These are phyloP conservation scores for Euclidium syriacum DNA, from an alignment of 345 rosid genomes.

Conservation along the genomic window DNA sequence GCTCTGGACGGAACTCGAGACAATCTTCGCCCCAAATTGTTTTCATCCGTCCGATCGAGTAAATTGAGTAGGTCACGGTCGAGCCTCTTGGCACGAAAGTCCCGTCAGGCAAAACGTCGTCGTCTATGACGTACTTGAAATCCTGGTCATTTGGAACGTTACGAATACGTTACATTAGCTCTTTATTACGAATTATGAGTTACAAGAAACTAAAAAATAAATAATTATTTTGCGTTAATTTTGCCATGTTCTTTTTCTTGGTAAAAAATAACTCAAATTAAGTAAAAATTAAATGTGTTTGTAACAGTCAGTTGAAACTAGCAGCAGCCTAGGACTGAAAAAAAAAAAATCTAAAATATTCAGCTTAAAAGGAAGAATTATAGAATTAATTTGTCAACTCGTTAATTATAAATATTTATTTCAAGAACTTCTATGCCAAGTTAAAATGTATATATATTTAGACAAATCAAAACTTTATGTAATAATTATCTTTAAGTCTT, in stretches of 20 bases:
- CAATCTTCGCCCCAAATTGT: conserved; percentile 91
- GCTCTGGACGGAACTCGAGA: conserved; percentile 67
- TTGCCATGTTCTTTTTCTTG: neutral
- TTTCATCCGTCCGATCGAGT: conserved; percentile 86
- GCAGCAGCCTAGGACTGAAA: neutral
- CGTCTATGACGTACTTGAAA: conserved; percentile 65
- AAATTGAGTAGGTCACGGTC: conserved; percentile 80
- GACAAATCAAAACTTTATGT: neutral
- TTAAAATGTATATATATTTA: neutral
- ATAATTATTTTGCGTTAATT: neutral
- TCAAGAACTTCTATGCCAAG: neutral
- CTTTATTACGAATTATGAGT: conserved; percentile 11
- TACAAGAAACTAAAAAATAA: neutral
- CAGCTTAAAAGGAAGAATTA: neutral
- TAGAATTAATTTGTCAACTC: conserved; percentile 7
- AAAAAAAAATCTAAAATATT: neutral
- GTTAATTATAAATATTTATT: neutral
- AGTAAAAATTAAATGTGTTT: neutral
- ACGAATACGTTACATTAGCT: neutral
- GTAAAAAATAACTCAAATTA: conserved; percentile 4
- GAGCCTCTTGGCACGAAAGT: conserved; percentile 78
- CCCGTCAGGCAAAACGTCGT: conserved; percentile 77
- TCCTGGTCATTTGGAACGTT: conserved; percentile 35
- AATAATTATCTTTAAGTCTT: neutral
- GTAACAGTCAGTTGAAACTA: conserved; percentile 14